phyloP scores from a whole-genome alignment of 2,329 filamentous ascomycete genomes.

The Ophiostoma sp. region DNA sequence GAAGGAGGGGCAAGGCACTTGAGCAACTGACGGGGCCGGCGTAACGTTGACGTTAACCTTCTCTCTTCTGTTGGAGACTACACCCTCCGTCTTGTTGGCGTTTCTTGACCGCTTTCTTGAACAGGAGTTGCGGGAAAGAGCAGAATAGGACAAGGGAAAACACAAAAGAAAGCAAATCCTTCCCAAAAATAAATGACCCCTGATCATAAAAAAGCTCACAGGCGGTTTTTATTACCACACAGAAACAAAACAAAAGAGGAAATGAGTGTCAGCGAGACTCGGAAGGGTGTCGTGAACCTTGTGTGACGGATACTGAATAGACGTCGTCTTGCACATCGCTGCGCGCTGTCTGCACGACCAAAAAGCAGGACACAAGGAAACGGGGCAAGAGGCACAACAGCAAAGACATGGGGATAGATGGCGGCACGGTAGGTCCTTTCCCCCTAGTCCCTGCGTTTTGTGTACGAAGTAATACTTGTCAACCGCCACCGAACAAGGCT shows the following conservation, averaged over 20 bases:
- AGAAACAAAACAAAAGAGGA: not conserved
- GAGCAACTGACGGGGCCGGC: not conserved
- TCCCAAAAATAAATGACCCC: not conserved
- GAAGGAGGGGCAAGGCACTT: constrained; percentile 8
- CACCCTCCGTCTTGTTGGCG: not conserved
- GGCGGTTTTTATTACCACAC: not conserved
- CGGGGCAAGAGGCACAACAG: not conserved
- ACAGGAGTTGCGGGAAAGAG: not conserved
- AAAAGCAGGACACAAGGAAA: not conserved
- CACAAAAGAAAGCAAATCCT: too few species aligned
- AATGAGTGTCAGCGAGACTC: not conserved
- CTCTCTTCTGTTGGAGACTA: not conserved
- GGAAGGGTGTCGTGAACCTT: not conserved
- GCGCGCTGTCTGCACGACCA: not conserved
- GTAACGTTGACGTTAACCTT: not conserved
- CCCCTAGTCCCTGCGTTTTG: not conserved
- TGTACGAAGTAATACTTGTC: not conserved
- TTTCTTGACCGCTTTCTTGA: not conserved
- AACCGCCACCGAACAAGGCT: not conserved
- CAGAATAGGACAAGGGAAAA: not conserved
- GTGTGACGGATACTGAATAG: constrained; percentile 3
- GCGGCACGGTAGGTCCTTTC: not conserved
- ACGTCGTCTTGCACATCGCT: constrained; percentile 7
- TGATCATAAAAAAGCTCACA: not conserved
- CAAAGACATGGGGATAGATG: not conserved